Base-by-base conservation (phyloP, 108 stramenopile species). In the Bacterosira constricta region DNA sequence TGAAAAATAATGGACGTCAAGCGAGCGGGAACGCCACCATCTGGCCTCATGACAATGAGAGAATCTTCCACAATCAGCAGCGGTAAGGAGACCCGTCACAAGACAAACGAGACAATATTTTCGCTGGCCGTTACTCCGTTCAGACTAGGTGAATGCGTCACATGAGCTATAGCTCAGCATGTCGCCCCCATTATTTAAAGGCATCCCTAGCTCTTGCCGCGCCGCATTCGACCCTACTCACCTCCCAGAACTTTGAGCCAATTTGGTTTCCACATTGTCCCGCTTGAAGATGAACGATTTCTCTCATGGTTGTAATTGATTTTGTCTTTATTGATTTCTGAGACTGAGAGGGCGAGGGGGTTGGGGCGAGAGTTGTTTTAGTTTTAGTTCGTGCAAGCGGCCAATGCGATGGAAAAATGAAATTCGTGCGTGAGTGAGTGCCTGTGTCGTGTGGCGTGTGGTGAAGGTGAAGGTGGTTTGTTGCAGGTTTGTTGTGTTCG, bases 211-310 rank as follows among this genome's bases (percentile, higher is more conserved):
- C 13, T 44, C 42, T 6, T 6, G 42, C 42, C 17, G 42, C 42
- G 17, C 5, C 17, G n/a, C 5, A 44, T 5, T 44, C 4, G 2
- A 13, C 42, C 5, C 42, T 44, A 81, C 88, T 56, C 73, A 93
- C 91, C 92, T 97, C 90, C 96, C 95, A 97, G 77, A 97, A 97
- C 84, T 97, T 97, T 84, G 98, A 96, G 53, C 97, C 96, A 73
- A 98, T 96, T 77, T 98, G 97, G 86, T 96, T 93, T 68, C 95
- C 97, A 68, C 96, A 96, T 91, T 98, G 97, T 47, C 98, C 98
- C 7, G 92, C 98, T 84, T 99, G 98, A 60, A 99, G 69, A 84
- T 99, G 98, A 73, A 99, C 97, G 82, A 98, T 97, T 86, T 98
- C 97, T 71, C 97, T 90, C 97, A 97, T 98, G 82, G 55, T 95